Evolutionary conservation across 2,329 filamentous ascomycete genomes (phyloP).

Genomic region (Stromatinia cepivora): DNA sequence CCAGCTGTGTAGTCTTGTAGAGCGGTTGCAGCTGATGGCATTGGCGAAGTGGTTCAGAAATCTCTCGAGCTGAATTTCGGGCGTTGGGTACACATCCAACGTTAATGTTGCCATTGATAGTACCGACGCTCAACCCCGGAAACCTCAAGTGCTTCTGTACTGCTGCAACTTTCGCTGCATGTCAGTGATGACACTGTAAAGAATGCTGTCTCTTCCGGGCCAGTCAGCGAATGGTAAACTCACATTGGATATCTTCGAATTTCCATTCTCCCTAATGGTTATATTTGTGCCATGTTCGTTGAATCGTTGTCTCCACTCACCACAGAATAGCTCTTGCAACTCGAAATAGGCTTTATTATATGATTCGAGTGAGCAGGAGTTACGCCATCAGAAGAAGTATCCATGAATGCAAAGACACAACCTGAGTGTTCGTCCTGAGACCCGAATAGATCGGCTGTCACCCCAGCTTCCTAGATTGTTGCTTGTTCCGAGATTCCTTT

Average conservation of each 20-base stretch:
- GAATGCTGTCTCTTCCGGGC: neutral
- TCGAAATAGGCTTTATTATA: neutral
- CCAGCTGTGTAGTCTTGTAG: neutral
- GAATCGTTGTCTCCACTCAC: neutral
- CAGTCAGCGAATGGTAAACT: slow-evolving; percentile 6
- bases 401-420: slow-evolving; percentile 1
- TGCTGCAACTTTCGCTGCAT: slow-evolving; percentile 15
- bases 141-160: slow-evolving; percentile 43
- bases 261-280: neutral
- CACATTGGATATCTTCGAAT: neutral
- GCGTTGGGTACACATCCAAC: neutral
- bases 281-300: neutral
- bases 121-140: slow-evolving; percentile 26
- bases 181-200: slow-evolving; percentile 15
- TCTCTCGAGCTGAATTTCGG: neutral
- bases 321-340: neutral
- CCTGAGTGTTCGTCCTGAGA: neutral
- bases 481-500: neutral
- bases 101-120: slow-evolving; percentile 31
- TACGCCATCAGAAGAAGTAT: neutral
- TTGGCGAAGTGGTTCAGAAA: neutral
- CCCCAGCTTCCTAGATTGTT: neutral
- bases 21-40: neutral
- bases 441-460: neutral
- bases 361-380: neutral